Conservation (phyloP, 148 eudicot species). For the Vaccinium vitisidaea region DNA sequence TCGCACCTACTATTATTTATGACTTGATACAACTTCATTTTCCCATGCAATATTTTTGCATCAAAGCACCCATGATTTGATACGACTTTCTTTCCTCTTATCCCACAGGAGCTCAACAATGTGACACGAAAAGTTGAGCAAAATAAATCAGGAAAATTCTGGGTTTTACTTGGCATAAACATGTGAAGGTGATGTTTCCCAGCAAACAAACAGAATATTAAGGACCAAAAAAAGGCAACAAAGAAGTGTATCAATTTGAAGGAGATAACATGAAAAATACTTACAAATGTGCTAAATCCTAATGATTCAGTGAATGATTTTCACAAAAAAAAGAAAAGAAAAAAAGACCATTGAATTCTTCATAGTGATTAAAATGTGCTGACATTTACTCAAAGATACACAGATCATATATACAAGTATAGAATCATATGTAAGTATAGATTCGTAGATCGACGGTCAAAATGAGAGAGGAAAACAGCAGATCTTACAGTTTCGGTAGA, state of each 20-base stretch:
- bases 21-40: not conserved
- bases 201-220: not conserved
- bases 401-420: not conserved
- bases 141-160: not conserved
- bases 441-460: not conserved
- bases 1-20: not conserved
- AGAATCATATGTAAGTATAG: not conserved
- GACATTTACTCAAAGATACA: not conserved
- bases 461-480: not conserved
- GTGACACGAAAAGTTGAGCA: not conserved
- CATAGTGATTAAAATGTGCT: not conserved
- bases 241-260: not conserved
- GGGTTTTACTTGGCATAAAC: not conserved
- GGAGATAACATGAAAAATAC: not conserved
- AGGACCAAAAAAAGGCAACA: not conserved
- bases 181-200: not conserved
- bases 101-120: not conserved
- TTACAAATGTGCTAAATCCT: not conserved
- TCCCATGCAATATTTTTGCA: not conserved
- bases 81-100: not conserved
- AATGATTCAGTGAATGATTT: not conserved
- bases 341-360: not conserved
- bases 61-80: not conserved
- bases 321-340: not conserved
- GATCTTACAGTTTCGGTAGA: conserved; percentile 26